A percentile compares a stretch with the other conserved stretches of the same genome.
phyloP scores from a whole-genome alignment of 768 basidiomycete genomes.

The Termitomyces sp. region DNA sequence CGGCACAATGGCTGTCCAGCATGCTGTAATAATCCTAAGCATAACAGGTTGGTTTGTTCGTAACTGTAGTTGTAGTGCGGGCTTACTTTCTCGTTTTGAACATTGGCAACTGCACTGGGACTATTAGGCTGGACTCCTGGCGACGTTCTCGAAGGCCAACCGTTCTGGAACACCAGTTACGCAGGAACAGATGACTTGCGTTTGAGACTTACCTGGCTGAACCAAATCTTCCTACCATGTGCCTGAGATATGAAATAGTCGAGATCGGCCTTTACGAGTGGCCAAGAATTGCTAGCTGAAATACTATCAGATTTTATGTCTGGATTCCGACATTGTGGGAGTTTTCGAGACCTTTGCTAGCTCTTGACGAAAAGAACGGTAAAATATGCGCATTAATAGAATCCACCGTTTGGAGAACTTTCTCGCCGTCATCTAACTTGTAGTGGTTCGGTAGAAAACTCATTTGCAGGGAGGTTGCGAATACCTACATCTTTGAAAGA shows the following conservation, averaged over 20 bases:
- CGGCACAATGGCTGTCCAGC: slow-evolving; percentile 57
- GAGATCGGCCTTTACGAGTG: slow-evolving; percentile 51
- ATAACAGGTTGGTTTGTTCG: not conserved
- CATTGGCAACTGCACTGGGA: slow-evolving; percentile 49
- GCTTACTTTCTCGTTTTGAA: slow-evolving; percentile 54
- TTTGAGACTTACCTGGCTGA: slow-evolving; percentile 48
- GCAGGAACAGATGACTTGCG: not conserved
- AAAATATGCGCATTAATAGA: slow-evolving; percentile 65
- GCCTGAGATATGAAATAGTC: slow-evolving; percentile 57
- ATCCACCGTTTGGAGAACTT: slow-evolving; percentile 55
- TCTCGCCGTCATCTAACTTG: slow-evolving; percentile 33
- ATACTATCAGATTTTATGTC: not conserved
- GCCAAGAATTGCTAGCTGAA: slow-evolving; percentile 55
- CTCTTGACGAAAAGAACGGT: slow-evolving; percentile 57
- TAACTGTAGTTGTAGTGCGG: not conserved
- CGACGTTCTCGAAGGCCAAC: slow-evolving; percentile 70
- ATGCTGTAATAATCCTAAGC: slow-evolving; percentile 56
- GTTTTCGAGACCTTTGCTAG: slow-evolving; percentile 42
- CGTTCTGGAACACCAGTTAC: slow-evolving; percentile 42
- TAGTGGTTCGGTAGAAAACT: not conserved
- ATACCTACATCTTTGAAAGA: slow-evolving; percentile 39
- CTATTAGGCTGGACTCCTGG: slow-evolving; percentile 61
- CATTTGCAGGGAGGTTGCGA: not conserved
- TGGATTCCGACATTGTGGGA: not conserved
- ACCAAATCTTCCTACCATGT: slow-evolving; percentile 68